Evolutionary conservation across 345 rosid genomes (phyloP).

Genomic region (Dipteronia dyeriana): DNA sequence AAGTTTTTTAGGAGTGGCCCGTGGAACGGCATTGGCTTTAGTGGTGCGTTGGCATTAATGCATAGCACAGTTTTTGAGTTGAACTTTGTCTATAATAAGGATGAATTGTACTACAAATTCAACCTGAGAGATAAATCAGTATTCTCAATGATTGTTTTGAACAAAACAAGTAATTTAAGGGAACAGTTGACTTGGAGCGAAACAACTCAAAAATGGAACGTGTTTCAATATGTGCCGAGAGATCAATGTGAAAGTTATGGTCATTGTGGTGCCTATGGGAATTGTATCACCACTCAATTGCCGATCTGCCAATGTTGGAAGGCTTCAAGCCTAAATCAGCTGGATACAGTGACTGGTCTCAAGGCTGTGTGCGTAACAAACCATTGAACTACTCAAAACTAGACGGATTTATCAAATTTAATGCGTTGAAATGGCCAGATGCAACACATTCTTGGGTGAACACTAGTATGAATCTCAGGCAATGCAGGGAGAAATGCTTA

Average conservation of each 20-base stretch:
- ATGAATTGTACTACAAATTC: constrained; percentile 31
- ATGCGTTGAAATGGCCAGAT: constrained; percentile 38
- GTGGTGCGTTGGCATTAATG: constrained; percentile 30
- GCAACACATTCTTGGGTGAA: constrained; percentile 18
- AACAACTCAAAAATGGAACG: constrained; percentile 28
- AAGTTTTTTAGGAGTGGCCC: constrained; percentile 36
- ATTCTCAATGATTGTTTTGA: constrained; percentile 34
- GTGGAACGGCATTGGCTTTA: constrained; percentile 49
- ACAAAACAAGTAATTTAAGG: constrained; percentile 19
- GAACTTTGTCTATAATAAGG: constrained; percentile 24
- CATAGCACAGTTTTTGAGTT: constrained; percentile 26
- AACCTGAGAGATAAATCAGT: constrained; percentile 23
- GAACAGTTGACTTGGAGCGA: constrained; percentile 43
- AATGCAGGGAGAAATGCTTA: constrained; percentile 36
- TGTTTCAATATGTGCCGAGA: constrained; percentile 36
- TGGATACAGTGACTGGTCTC: not conserved
- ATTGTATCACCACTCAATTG: not conserved
- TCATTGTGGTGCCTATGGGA: constrained; percentile 9
- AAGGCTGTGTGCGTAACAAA: constrained; percentile 36
- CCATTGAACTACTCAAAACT: constrained; percentile 27
- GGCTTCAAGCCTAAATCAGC: constrained; percentile 17
- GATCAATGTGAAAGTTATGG: constrained; percentile 4
- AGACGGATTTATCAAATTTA: constrained; percentile 37
- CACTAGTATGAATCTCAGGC: constrained; percentile 18
- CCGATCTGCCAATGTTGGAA: constrained; percentile 16